Evolutionary conservation across 306 rosid species (phyloP), one percentile per base, ranked within the genome.

Genomic region (Quercus gilva): DNA sequence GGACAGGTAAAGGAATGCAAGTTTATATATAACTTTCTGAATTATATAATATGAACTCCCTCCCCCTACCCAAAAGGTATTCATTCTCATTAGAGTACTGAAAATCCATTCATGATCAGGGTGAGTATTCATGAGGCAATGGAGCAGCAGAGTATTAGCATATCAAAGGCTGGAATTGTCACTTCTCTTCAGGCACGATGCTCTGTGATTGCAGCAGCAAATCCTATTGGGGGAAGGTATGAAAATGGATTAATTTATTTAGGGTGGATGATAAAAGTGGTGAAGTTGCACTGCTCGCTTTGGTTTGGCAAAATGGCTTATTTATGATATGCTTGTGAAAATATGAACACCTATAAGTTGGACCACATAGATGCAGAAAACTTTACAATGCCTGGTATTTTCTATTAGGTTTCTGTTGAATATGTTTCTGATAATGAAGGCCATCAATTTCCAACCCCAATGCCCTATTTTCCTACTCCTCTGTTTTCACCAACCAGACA

Each of bases 91-190:
- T 58, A 84, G 59, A 73, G 64, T 45, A 26, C 19, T 61, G 37
- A 26, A 45, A 69, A 71, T 76, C 80, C 43, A 26, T 69, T n/a
- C 79, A 56, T n/a, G 33, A 74, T 79, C 84, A 94, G 99, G 90
- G 99, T 95, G 89, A 95, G 99, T 86, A 95, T 95, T 78, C 99
- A 95, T 76, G 99, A 95, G 84, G 99, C 99, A 45, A 95, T 95
- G 99, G 99, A 95, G 85, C 99, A 95, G 81, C 99, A 95, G 85
- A 95, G 99, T 82, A 95, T 95, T 84, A 95, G 99, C 84, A 95
- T 95, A 87, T 95, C 99, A 25, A 95, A 92, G 81, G 99, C 99
- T 61, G 99, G 99, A 21, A 95, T 95, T 80, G 99, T 95, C 77
- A 95, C 99, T 59, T 95, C 99, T 79, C 99, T 95, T 56, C 99